Percentiles rank a stretch among this genome's conserved stretches.
phyloP scores from a whole-genome alignment of 495 filamentous ascomycete genomes.

The Lindgomyces ingoldianus region DNA sequence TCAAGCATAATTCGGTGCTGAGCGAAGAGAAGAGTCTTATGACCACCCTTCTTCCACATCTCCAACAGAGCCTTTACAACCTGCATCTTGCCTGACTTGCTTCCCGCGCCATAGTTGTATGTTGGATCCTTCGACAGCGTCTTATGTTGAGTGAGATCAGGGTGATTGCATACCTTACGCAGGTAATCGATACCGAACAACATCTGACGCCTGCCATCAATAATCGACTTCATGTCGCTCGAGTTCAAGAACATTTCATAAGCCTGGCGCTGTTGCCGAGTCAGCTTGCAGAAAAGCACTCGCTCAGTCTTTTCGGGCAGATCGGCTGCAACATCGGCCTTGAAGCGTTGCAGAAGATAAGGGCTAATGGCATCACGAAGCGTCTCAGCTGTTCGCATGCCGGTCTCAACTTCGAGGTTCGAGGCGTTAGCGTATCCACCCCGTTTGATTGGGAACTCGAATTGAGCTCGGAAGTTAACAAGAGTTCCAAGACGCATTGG shows the following conservation, averaged over 20 bases:
- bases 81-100: constrained; percentile 91
- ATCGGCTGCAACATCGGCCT: constrained; percentile 90
- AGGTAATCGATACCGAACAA: constrained; percentile 87
- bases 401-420: constrained; percentile 88
- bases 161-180: constrained; percentile 97
- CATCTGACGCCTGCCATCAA: constrained; percentile 70
- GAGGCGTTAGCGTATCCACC: constrained; percentile 93
- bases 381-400: constrained; percentile 84
- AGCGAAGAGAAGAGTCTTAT: constrained; percentile 88
- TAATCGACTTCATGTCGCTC: constrained; percentile 75
- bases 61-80: constrained; percentile 80
- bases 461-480: constrained; percentile 82
- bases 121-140: constrained; percentile 56
- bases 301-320: constrained; percentile 93
- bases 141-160: constrained; percentile 75
- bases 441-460: constrained; percentile 86
- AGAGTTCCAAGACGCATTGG: constrained; percentile 93
- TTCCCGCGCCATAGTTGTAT: constrained; percentile 70
- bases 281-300: constrained; percentile 92
- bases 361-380: constrained; percentile 88
- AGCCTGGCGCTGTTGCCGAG: constrained; percentile 67
- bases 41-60: constrained; percentile 81
- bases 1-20: constrained; percentile 92
- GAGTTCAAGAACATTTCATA: constrained; percentile 82
- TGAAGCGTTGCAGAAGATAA: constrained; percentile 89